Evolutionary conservation across 2,329 filamentous ascomycete genomes (phyloP), one percentile per base, ranked within the genome.

Genomic region (Dryadomyces sulphureus): DNA sequence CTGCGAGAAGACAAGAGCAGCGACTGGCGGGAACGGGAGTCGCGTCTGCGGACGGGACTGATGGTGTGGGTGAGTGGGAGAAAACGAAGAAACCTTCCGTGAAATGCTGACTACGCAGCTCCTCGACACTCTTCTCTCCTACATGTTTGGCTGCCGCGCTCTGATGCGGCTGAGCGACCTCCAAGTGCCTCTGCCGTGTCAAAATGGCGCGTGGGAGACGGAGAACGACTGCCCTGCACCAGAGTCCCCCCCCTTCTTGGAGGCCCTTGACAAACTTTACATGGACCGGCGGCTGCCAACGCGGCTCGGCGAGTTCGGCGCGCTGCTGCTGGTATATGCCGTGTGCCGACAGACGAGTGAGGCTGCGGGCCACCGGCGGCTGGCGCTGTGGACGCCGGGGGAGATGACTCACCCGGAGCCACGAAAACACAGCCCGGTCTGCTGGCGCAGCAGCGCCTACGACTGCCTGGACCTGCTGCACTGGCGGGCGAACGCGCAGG

Each of bases 401-500:
- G n/a, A n/a, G n/a, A n/a, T n/a, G n/a, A n/a, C n/a, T n/a, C n/a
- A n/a, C n/a, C n/a, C n/a, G n/a, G n/a, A n/a, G n/a, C n/a, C 16
- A 43, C 2, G 17, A 25, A 6, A 16, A 42, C 7, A 30, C 8
- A 20, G 41, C n/a, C 25, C 11, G 4, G 7, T n/a, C 8, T n/a
- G 27, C 30, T 43, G 41, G 41, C 17, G 41, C 3, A 43, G 36
- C 41, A 36, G 27, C 20, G 41, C 41, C 27, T 4, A 36, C 17
- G 41, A 43, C 32, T 43, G 41, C 20, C 41, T 43, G 9, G 41
- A 43, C n/a, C 19, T 43, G 7, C 32, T 43, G 8, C 41, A 43
- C 41, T 43, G 41, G 27, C 41, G 41, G 3, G 41, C 41, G 30
- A 43, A 43, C 14, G 34, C 30, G 30, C 41, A 17, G 9, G 32